Base-by-base conservation (phyloP, 1,284 basidiomycete genomes). In the Wolfiporia cocos region DNA sequence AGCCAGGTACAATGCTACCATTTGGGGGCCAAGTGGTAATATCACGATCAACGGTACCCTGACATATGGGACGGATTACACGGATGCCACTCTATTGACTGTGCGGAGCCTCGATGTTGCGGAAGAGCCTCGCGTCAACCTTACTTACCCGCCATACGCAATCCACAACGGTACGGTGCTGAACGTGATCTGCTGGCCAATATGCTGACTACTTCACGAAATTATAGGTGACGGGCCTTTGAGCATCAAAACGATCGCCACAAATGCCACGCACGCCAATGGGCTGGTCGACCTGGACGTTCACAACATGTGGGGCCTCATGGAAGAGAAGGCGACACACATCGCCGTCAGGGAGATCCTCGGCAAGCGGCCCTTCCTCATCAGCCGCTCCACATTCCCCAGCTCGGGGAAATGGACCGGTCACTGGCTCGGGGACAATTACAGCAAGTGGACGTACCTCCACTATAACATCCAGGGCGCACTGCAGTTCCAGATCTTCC, bases 401-500 rank as follows among this genome's bases (percentile, higher is more conserved):
- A 78, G 77, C 23, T 61, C 77, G 3, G 82, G 83, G 15, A 77
- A 66, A 51, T 82, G 75, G 74, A 69, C 74, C 21, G 78, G 77
- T 1, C 78, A 81, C 54, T 63, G 61, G 61, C 54, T 62, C 3
- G 60, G 60, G 15, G 60, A 90, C 59, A 90, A 90, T 58, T 80
- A 70, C 55, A 82, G 71, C 56, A 66, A 65, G 44, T 83, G 80
- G 76, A 55, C 71, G 36, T 83, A 80, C 63, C 66, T 81, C 66
- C 62, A 71, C 34, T 59, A 71, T 49, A 73, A 63, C 32, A 77
- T 81, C 49, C 74, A 84, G 59, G 84, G 84, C 6, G 65, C 84
- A 30, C 64, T 88, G 10, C 83, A 87, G 56, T 87, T 87, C 71
- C 83, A 85, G 59, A 62, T 86, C 31, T 83, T 76, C 69, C 77